Evolutionary conservation across 495 filamentous ascomycete genomes (phyloP), one percentile per base, ranked within the genome.

Genomic region (Xylaria curta): DNA sequence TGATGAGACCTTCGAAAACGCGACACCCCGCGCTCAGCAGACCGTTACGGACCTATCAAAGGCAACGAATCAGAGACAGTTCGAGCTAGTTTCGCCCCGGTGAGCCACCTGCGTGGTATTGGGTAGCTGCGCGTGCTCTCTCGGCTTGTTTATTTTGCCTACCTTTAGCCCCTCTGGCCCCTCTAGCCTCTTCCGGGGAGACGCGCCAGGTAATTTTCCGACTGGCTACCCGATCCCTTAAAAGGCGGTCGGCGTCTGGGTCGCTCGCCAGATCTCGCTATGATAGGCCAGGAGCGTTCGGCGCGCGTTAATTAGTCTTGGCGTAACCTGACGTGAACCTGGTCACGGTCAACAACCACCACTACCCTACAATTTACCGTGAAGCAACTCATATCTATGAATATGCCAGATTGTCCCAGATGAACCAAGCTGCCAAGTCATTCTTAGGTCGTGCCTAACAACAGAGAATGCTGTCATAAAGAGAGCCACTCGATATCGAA

Each of bases 81-180:
- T 40, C 21, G 21, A 26, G 33, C 38, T 63, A 26, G 38, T 63
- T 42, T 63, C 60, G 36, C 64, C 42, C 42, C 49, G 47, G 24
- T 46, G 74, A 68, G 63, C 71, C 64, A 54, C 36, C 47, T 67
- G 36, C 47, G 64, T 53, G 47, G 46, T 38, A 26, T 51, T 59
- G 65, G 47, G 49, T 31, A 68, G 24, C 49, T 68, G 66, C 66
- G 75, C 76, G 75, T 64, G 61, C 62, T 38, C 51, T 73, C 74
- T 56, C 26, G 44, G 66, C 36, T 76, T 79, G 77, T 79, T 78
- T 79, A 68, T 79, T 76, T 76, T 76, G 49, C 28, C 38, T 33
- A 28, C 61, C 36, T 38, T 8, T 38, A 38, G 36, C 36, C 36
- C 36, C 36, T 38, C 36, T 38, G 8, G 4, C 36, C 36, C 36